Evolutionary conservation across 192 early-diverging fungal genomes (phyloP), one percentile per base, ranked within the genome.

Genomic region (Paraglomus brasilianum): DNA sequence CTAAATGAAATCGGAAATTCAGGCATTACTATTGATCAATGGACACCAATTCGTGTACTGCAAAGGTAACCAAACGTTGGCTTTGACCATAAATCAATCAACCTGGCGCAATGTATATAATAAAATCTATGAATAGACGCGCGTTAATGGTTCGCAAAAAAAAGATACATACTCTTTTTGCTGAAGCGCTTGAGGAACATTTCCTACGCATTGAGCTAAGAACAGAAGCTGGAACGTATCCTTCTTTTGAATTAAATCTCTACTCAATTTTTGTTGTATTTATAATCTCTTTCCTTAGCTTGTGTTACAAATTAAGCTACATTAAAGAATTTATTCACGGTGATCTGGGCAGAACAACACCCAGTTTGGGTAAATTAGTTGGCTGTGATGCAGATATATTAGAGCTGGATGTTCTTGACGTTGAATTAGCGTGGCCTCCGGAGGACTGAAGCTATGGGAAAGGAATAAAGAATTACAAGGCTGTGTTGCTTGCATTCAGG

Each of bases 261-360:
- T 39, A 60, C 46, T 47, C 8, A 47, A n/a, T n/a, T n/a, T n/a
- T n/a, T n/a, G n/a, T n/a, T n/a, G n/a, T n/a, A n/a, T n/a, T n/a
- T n/a, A n/a, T n/a, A n/a, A n/a, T n/a, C n/a, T n/a, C n/a, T n/a
- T n/a, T n/a, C n/a, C n/a, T 17, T 39, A 66, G 22, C 17, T 53
- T 68, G 0, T 19, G 40, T 42, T 60, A 40, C 83, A 82, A 17
- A 15, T 30, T 24, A n/a, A 67, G 66, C 45, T 67, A 79, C 43
- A 87, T 98, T 64, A 98, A 98, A 69, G 95, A 98, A 80, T 98
- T 96, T 88, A 84, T 95, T 1, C 93, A 95, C 68, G 91, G 94
- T n/a, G 95, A 98, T 80, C 71, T 88, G 15, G 94, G 94, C 5
- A 84, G 94, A 22, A 95, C 93, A 1, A 72, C 71, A 24, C 95